A percentile compares a stretch with the other conserved stretches of the same genome.
These are phyloP conservation scores for Aegilops bicornis DNA, from an alignment of 176 grass and related monocot genomes.

Conservation along the genomic window DNA sequence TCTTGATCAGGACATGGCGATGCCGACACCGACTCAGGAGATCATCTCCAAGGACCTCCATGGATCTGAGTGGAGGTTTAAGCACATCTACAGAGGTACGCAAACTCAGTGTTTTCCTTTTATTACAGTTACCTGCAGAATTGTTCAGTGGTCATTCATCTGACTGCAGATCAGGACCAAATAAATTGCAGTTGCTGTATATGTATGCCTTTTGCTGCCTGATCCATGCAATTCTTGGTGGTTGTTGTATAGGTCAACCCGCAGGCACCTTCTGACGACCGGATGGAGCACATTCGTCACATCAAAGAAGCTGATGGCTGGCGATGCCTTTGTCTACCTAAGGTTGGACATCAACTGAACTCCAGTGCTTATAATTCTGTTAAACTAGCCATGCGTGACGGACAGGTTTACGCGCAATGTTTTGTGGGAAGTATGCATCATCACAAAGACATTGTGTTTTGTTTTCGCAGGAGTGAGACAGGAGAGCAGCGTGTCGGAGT, in stretches of 20 bases:
- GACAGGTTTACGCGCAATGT: conserved; percentile 4
- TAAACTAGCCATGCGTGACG: background rate
- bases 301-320: conserved; percentile 79
- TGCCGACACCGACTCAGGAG: conserved; percentile 81
- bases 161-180: background rate
- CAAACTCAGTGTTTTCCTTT: background rate
- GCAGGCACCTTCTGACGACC: conserved; percentile 87
- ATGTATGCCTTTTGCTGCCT: background rate
- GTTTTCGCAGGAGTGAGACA: conserved; percentile 63
- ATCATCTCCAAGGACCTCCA: conserved; percentile 85
- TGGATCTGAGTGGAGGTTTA: conserved; percentile 90
- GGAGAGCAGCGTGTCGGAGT: conserved; percentile 89
- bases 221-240: conserved; percentile 20
- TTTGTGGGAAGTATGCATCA: conserved; percentile 10
- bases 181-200: background rate
- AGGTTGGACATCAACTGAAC: conserved; percentile 42
- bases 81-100: conserved; percentile 95
- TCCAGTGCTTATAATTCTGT: background rate
- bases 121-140: background rate
- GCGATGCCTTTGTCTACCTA: conserved; percentile 91
- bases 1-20: conserved; percentile 79
- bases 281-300: conserved; percentile 98
- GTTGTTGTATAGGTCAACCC: conserved; percentile 65
- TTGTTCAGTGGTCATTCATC: background rate
- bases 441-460: background rate